Evolutionary conservation across 257 asterid species (phyloP), one percentile per base, ranked within the genome.

Genomic region (Solanum chmielewskii): DNA sequence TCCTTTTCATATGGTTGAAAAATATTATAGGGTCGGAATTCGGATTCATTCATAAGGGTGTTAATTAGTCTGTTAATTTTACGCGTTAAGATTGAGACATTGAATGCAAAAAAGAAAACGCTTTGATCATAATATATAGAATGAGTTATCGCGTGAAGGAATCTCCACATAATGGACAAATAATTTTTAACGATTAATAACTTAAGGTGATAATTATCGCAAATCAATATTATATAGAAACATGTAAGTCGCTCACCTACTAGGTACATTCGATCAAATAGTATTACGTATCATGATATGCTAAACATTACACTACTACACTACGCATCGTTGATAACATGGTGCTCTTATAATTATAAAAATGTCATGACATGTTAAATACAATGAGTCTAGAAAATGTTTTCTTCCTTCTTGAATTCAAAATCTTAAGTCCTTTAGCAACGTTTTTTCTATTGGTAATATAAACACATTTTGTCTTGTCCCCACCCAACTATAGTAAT

Each of bases 161-260:
- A 56, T 56, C n/a, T 56, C 20, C 0, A 56, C 0, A 6, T 11
- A 4, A 3, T 62, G 1, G 8, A 62, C 0, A 9, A 0, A 11
- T 62, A 14, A 49, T 13, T 13, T 14, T 14, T 1, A 49, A 5
- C 16, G 9, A 47, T 6, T 3, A 11, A 0, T 20, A 59, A 59
- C 2, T 8, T 9, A 20, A 59, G 27, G 2, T 21, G 1, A 25
- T 59, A 11, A 23, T 60, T 10, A 6, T 62, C 4, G 3, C 6
- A 4, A 4, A 23, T 62, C 31, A 0, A 8, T 2, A 1, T 3
- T n/a, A 11, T 12, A 45, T 12, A 16, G 16, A 3, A 59, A 1
- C 4, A 66, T 6, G 0, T 1, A 68, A 3, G 39, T 27, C 6
- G 18, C 75, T 2, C 3, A 6, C 33, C 7, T 68, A 64, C 35